Percentiles rank a stretch among this genome's conserved stretches.
phyloP scores from a whole-genome alignment of 1,139 yeast species.

The Eremothecium gossypii region DNA sequence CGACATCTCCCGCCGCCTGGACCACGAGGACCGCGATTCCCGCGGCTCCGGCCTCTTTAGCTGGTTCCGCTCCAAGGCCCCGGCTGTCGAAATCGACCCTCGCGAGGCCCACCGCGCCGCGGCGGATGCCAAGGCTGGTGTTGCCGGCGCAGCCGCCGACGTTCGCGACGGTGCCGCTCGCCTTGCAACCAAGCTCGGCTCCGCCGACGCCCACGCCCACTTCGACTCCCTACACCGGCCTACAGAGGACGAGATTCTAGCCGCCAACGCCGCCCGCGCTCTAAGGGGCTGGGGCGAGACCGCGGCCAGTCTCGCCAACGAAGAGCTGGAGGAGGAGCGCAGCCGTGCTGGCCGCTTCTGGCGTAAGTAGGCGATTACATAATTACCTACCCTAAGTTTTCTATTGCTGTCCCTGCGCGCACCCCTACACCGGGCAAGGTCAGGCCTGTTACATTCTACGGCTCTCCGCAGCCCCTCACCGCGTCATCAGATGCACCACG shows the following conservation, averaged over 20 bases:
- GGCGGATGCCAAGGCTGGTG: neutral
- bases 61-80: slow-evolving; percentile 14
- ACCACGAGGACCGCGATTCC: slow-evolving; percentile 16
- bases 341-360: slow-evolving; percentile 1
- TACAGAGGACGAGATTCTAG: slow-evolving; percentile 22
- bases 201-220: slow-evolving; percentile 21
- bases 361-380: slow-evolving; percentile 1
- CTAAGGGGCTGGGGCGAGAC: slow-evolving; percentile 40
- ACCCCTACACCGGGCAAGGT: too few species aligned
- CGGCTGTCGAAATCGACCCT: slow-evolving; percentile 32
- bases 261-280: slow-evolving; percentile 29
- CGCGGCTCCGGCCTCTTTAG: slow-evolving; percentile 18
- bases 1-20: slow-evolving; percentile 22
- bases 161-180: neutral
- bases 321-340: slow-evolving; percentile 31
- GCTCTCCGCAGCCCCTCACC: neutral
- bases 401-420: too few species aligned
- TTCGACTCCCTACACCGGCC: slow-evolving; percentile 18
- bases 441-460: too few species aligned
- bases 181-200: slow-evolving; percentile 13
- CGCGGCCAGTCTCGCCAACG: slow-evolving; percentile 35
- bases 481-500: slow-evolving; percentile 11
- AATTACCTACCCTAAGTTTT: too few species aligned
- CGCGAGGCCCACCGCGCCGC: slow-evolving; percentile 23
- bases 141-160: neutral